phyloP scores from a whole-genome alignment of 495 filamentous ascomycete species.

The Ramalina intermedia region DNA sequence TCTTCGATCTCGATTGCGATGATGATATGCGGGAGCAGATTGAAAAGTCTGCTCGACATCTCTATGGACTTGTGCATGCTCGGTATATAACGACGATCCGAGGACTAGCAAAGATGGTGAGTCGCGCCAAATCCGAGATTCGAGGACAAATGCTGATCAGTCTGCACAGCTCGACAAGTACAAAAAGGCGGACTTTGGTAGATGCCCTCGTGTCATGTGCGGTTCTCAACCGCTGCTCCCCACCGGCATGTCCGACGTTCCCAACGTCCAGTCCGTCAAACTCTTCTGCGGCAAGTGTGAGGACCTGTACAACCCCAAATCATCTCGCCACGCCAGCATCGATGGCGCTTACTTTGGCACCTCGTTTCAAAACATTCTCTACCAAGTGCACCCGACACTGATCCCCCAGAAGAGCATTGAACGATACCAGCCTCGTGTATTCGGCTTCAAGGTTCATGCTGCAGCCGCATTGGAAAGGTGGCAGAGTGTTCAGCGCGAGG shows the following conservation, averaged over 20 bases:
- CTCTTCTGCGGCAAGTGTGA: conserved; percentile 95
- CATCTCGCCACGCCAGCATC: conserved; percentile 83
- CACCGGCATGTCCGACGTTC: conserved; percentile 78
- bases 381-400: conserved; percentile 89
- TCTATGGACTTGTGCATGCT: conserved; percentile 94
- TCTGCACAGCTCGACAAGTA: conserved; percentile 78
- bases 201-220: conserved; percentile 92
- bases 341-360: conserved; percentile 97
- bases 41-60: conserved; percentile 89
- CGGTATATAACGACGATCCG: conserved; percentile 94
- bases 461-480: conserved; percentile 76
- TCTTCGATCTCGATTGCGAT: conserved; percentile 97
- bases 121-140: background rate
- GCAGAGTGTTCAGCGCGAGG: conserved; percentile 69
- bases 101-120: conserved; percentile 91
- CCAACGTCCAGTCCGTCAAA: conserved; percentile 76
- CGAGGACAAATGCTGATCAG: conserved; percentile 4
- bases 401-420: conserved; percentile 73
- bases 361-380: conserved; percentile 96
- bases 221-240: conserved; percentile 81
- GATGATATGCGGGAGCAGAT: conserved; percentile 97
- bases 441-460: conserved; percentile 90
- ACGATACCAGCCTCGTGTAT: conserved; percentile 77
- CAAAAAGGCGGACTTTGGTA: conserved; percentile 95
- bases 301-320: conserved; percentile 98